A percentile compares a stretch with the other conserved stretches of the same genome.
phyloP scores from a whole-genome alignment of 140 eudicot species.

The Cichorium intybus region DNA sequence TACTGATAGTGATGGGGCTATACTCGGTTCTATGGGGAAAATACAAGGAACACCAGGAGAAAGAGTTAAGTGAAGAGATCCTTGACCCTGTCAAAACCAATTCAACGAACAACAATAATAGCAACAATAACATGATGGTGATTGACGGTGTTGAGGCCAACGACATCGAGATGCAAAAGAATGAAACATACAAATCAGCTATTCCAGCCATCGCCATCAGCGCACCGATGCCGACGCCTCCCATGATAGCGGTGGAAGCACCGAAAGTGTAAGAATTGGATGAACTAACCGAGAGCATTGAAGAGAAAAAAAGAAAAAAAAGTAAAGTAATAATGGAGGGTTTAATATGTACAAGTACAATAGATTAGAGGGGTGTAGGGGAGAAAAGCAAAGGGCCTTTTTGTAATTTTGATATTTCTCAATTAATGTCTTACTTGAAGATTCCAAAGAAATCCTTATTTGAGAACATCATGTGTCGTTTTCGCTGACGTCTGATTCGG shows the following conservation, averaged over 20 bases:
- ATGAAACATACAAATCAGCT: conserved; percentile 25
- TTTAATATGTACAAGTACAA: conserved; percentile 31
- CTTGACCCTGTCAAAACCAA: conserved; percentile 60
- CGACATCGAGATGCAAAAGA: conserved; percentile 47
- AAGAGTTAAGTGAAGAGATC: conserved; percentile 44
- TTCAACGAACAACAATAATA: conserved; percentile 25
- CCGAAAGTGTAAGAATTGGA: conserved; percentile 37
- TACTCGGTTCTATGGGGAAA: conserved; percentile 98
- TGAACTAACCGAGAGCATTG: not conserved
- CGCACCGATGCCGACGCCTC: conserved; percentile 52
- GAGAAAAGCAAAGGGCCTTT: conserved; percentile 38
- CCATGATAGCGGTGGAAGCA: conserved; percentile 75
- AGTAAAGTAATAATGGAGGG: conserved; percentile 2
- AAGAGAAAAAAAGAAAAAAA: not conserved
- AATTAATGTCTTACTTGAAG: conserved; percentile 18
- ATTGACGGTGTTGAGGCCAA: conserved; percentile 45
- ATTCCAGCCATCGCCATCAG: conserved; percentile 48
- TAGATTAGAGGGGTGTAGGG: conserved; percentile 28
- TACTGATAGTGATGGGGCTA: conserved; percentile 76
- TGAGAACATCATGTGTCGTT: conserved; percentile 19
- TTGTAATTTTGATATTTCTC: conserved; percentile 39
- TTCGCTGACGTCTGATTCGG: conserved; percentile 49
- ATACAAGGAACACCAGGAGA: conserved; percentile 84
- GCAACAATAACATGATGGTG: conserved; percentile 9
- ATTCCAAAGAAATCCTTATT: conserved; percentile 22